Conservation (phyloP, 352 stramenopile genomes). For the Phytophthora pistaciae region DNA sequence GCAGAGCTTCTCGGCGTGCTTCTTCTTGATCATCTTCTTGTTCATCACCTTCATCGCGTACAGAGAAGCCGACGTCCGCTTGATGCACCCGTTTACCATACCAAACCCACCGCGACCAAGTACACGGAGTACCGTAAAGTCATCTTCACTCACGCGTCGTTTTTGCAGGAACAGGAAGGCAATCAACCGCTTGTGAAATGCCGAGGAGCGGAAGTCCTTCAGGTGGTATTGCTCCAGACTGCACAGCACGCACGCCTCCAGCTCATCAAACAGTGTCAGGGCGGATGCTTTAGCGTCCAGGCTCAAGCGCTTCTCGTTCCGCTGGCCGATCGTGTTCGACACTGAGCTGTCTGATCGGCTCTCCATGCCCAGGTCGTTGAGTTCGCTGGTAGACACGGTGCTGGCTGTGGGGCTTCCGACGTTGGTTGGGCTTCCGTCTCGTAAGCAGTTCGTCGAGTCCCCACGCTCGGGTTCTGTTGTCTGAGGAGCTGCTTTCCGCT, state of each 20-base stretch:
- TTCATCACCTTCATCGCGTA: slow-evolving; percentile 92
- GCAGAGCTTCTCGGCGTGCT: slow-evolving; percentile 89
- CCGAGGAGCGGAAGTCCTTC: slow-evolving; percentile 81
- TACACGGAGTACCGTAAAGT: slow-evolving; percentile 97
- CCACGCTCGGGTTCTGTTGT: slow-evolving; percentile 14
- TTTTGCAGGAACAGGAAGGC: slow-evolving; percentile 94
- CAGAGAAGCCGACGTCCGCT: slow-evolving; percentile 87
- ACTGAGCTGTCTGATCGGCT: slow-evolving; percentile 19
- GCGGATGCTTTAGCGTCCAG: slow-evolving; percentile 31
- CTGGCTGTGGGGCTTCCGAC: slow-evolving; percentile 21
- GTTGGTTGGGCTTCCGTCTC: slow-evolving; percentile 36
- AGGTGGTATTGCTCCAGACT: slow-evolving; percentile 73
- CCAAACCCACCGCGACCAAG: slow-evolving; percentile 97
- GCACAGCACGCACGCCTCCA: slow-evolving; percentile 78
- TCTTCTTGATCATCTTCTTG: slow-evolving; percentile 93
- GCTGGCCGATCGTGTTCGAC: slow-evolving; percentile 4
- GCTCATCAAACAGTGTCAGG: slow-evolving; percentile 71
- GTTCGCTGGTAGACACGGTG: slow-evolving; percentile 34
- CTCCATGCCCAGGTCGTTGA: slow-evolving; percentile 36
- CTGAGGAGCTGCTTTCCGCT: slow-evolving; percentile 31
- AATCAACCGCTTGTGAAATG: slow-evolving; percentile 84
- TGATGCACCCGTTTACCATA: slow-evolving; percentile 97
- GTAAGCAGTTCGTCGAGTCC: slow-evolving; percentile 37
- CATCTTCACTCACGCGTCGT: slow-evolving; percentile 91
- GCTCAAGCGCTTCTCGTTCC: slow-evolving; percentile 24